Evolutionary conservation across 805 yeast genomes (phyloP), one percentile per base, ranked within the genome.

Genomic region (Cyberlindnera japonica): DNA sequence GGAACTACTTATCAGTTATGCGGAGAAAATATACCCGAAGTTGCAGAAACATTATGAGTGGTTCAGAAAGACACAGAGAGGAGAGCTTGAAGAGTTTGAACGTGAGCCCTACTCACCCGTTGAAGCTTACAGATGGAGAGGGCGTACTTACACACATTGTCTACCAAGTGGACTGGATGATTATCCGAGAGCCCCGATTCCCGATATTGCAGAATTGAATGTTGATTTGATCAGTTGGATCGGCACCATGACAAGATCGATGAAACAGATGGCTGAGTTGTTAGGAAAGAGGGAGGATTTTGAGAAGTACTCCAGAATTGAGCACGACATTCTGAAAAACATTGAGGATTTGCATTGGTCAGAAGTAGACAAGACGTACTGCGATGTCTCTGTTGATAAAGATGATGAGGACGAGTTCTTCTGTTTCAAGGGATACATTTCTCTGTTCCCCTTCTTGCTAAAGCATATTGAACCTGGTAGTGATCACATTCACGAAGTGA

Each of bases 81-180:
- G 97, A 3, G 80, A 75, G 45, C 57, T 77, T 10, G 79, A 74
- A 10, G 90, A 83, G 41, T 85, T 85, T 62, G 90, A 76, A 26
- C 71, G 95, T 48, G 65, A 67, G 9, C 64, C 71, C 15, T 64
- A 69, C 16, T 71, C 81, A 5, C 45, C 57, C 17, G 56, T 60
- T 7, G 96, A 89, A 58, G 84, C 80, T 0, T 93, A 83, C 59
- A 72, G 95, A 59, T 93, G 99, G 99, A 75, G 88, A 43, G 99
- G 98, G 5, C 77, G 98, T 50, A 85, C 96, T 0, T 67, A 71
- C 16, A 75, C 81, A 3, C 96, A 87, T 54, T 85, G 95, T 58
- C 69, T 91, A 38, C 93, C 99, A 8, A 83, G 95, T 61, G 99
- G 99, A 0, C 61, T 93, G 26, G 99, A 93, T 62, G 99, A 93